These are phyloP conservation scores for Collybia sp. DNA, from an alignment of 768 basidiomycete species.

Conservation along the genomic window DNA sequence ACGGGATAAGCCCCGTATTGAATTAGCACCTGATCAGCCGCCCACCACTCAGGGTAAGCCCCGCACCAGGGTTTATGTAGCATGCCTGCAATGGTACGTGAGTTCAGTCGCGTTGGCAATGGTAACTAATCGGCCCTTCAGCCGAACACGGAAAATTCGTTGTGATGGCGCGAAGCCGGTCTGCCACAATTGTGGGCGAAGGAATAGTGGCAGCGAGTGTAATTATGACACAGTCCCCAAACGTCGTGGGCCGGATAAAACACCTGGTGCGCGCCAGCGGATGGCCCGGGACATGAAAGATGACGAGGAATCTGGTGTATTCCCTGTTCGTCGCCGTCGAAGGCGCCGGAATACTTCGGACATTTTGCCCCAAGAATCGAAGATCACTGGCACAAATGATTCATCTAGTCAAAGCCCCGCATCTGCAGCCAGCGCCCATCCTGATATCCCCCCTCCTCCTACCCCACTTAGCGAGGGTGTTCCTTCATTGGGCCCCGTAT, in stretches of 20 bases:
- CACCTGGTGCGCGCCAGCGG: constrained; percentile 75
- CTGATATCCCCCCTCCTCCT: no score
- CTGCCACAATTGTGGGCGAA: constrained; percentile 71
- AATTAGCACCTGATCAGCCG: constrained; percentile 71
- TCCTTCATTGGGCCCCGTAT: no score
- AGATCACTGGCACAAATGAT: no score
- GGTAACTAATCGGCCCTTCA: constrained; percentile 20
- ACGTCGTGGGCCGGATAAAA: constrained; percentile 76
- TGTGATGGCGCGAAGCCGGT: constrained; percentile 78
- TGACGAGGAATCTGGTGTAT: constrained; percentile 22
- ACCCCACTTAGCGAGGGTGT: no score
- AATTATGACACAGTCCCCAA: constrained; percentile 69
- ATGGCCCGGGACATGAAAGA: constrained; percentile 35
- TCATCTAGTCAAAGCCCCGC: no score
- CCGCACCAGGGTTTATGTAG: constrained; percentile 71
- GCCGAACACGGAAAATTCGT: constrained; percentile 74
- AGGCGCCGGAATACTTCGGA: constrained; percentile 16
- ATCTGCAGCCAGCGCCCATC: no score
- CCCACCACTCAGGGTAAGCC: constrained; percentile 79
- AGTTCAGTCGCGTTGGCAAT: not conserved
- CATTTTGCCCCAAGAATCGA: no score
- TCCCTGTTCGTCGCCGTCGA: constrained; percentile 30
- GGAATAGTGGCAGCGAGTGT: constrained; percentile 43
- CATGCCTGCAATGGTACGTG: constrained; percentile 69
- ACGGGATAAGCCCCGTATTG: constrained; percentile 55